phyloP scores from a whole-genome alignment of 306 rosid genomes.

The Cucurbita ficifolia region DNA sequence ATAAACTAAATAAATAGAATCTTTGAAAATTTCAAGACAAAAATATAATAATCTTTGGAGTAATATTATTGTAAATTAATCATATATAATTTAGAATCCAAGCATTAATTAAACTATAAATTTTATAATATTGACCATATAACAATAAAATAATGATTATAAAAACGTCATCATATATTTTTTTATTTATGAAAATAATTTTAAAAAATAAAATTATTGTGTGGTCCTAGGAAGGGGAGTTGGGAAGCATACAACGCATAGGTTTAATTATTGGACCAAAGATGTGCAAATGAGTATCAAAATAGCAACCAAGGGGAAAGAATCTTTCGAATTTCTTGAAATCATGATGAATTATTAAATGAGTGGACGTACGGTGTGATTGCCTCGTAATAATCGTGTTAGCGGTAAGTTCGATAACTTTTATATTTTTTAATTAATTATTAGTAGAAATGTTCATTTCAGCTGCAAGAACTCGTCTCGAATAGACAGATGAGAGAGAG shows the following conservation, averaged over 20 bases:
- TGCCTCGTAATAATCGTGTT: too few species aligned
- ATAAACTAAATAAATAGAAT: too few species aligned
- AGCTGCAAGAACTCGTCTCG: too few species aligned
- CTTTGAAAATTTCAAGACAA: too few species aligned
- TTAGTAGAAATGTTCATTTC: too few species aligned
- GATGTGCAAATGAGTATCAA: neutral
- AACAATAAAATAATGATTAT: neutral
- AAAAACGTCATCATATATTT: neutral
- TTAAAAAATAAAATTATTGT: neutral
- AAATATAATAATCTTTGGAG: too few species aligned
- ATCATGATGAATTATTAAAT: neutral
- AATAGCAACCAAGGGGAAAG: neutral
- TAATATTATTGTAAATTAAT: too few species aligned
- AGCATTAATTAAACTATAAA: neutral
- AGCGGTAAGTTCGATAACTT: too few species aligned
- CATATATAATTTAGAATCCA: neutral
- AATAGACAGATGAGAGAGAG: too few species aligned
- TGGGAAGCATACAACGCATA: neutral
- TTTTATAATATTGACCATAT: neutral
- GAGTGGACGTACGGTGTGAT: too few species aligned
- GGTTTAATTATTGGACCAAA: neutral
- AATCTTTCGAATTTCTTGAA: neutral
- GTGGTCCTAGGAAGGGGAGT: neutral
- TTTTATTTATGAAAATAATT: neutral
- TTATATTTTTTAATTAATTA: too few species aligned